These are phyloP conservation scores for Galeopsis tetrahit DNA, from an alignment of 257 asterid genomes.

Conservation along the genomic window DNA sequence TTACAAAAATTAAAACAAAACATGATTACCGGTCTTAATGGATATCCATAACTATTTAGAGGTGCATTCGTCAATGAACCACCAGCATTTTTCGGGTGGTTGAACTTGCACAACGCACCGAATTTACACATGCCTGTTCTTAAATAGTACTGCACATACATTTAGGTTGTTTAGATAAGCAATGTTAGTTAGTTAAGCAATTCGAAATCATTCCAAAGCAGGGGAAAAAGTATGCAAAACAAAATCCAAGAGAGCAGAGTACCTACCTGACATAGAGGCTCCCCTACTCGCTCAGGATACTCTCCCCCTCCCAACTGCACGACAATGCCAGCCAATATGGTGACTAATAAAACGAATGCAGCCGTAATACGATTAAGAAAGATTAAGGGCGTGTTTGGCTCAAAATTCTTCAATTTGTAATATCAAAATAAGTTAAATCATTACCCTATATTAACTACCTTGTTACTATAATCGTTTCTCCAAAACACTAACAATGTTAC, in stretches of 20 bases:
- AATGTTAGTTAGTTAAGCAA: not conserved
- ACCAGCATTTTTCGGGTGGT: constrained; percentile 85
- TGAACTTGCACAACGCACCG: constrained; percentile 80
- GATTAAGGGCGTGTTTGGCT: too few species aligned
- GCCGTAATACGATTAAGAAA: constrained; percentile 1
- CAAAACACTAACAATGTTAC: too few species aligned
- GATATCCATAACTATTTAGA: constrained; percentile 77
- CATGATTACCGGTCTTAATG: constrained; percentile 75
- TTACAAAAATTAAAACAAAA: not conserved
- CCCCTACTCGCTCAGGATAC: constrained; percentile 86
- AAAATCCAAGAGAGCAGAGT: constrained; percentile 18
- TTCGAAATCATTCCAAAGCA: not conserved
- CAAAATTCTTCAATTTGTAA: too few species aligned
- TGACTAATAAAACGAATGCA: constrained; percentile 18
- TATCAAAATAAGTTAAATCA: too few species aligned
- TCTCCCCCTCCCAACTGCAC: constrained; percentile 58
- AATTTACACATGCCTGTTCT: constrained; percentile 90
- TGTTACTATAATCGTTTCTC: too few species aligned
- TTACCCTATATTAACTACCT: too few species aligned
- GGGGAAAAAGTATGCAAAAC: not conserved
- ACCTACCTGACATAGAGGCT: constrained; percentile 93
- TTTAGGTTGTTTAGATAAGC: constrained; percentile 18
- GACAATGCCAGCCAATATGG: constrained; percentile 29
- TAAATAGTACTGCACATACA: constrained; percentile 71
- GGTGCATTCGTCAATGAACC: constrained; percentile 69